These are phyloP conservation scores for Microdochium trichocladiopsis DNA, from an alignment of 2,329 filamentous ascomycete species.

Conservation along the genomic window DNA sequence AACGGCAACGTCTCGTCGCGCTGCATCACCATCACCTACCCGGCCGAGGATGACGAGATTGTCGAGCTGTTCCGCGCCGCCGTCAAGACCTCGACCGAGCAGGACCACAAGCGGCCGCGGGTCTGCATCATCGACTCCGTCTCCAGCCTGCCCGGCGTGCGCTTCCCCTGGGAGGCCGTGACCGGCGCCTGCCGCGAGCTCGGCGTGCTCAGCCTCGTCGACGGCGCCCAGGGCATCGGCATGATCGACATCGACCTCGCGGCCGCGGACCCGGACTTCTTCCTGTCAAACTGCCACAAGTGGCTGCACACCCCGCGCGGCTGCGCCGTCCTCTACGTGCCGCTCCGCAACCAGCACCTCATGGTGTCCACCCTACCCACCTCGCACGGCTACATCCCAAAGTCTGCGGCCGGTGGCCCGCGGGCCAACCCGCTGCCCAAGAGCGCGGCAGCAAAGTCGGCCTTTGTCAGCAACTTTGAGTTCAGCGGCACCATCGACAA, in stretches of 20 bases:
- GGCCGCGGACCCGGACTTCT: constrained; percentile 71
- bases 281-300: constrained; percentile 82
- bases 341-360: constrained; percentile 65
- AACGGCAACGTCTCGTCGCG: constrained; percentile 30
- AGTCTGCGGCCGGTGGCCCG: constrained; percentile 9
- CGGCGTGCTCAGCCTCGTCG: constrained; percentile 66
- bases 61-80: constrained; percentile 51
- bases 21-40: constrained; percentile 59
- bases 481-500: constrained; percentile 72
- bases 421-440: constrained; percentile 34
- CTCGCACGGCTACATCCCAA: constrained; percentile 66
- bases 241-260: constrained; percentile 66
- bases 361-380: constrained; percentile 72
- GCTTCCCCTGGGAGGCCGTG: constrained; percentile 70
- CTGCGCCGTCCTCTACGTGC: constrained; percentile 76
- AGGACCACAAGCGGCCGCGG: constrained; percentile 53
- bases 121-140: constrained; percentile 76
- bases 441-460: constrained; percentile 40
- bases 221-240: constrained; percentile 81
- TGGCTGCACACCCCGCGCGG: constrained; percentile 80
- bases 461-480: constrained; percentile 66
- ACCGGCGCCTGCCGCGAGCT: constrained; percentile 56
- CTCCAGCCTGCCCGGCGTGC: constrained; percentile 68
- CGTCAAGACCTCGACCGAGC: constrained; percentile 40
- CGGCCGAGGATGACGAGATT: constrained; percentile 62